Evolutionary conservation across 345 rosid species (phyloP).

Genomic region (Capsella bursapastoris): DNA sequence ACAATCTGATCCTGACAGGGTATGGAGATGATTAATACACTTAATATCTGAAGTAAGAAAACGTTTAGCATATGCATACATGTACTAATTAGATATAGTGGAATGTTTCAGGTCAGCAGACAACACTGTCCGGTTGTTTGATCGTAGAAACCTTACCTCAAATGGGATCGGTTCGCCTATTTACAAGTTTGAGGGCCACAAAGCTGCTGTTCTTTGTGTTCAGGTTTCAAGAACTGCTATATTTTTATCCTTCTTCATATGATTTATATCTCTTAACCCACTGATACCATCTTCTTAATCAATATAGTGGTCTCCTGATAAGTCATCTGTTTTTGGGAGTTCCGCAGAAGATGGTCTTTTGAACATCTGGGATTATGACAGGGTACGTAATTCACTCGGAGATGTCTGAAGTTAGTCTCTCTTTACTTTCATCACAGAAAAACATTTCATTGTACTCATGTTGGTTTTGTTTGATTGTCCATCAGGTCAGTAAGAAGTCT

Average conservation of each 20-base stretch:
- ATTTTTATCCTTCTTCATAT: background rate
- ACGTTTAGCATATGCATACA: background rate
- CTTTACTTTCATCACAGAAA: background rate
- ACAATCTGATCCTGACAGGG: conserved; percentile 93
- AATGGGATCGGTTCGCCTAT: conserved; percentile 74
- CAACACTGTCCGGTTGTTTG: conserved; percentile 87
- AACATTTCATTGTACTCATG: background rate
- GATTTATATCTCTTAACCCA: background rate
- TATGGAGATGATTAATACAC: conserved; percentile 40
- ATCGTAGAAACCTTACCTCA: conserved; percentile 82
- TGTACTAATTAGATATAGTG: background rate
- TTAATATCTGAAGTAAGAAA: conserved; percentile 3
- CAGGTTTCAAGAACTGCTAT: conserved; percentile 55
- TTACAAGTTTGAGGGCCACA: conserved; percentile 78
- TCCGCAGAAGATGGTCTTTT: conserved; percentile 50
- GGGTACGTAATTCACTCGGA: conserved; percentile 34
- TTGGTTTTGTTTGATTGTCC: conserved; percentile 5
- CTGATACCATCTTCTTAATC: conserved; percentile 23
- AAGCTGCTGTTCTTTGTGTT: conserved; percentile 86
- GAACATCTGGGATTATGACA: conserved; percentile 51
- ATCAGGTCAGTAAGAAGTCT: conserved; percentile 46
- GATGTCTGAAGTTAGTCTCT: background rate
- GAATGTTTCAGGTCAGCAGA: conserved; percentile 81
- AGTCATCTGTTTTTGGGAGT: conserved; percentile 49
- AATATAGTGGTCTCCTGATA: conserved; percentile 50